Evolutionary conservation across 345 rosid genomes (phyloP), one percentile per base, ranked within the genome.

Genomic region (Gossypium longicalyx): DNA sequence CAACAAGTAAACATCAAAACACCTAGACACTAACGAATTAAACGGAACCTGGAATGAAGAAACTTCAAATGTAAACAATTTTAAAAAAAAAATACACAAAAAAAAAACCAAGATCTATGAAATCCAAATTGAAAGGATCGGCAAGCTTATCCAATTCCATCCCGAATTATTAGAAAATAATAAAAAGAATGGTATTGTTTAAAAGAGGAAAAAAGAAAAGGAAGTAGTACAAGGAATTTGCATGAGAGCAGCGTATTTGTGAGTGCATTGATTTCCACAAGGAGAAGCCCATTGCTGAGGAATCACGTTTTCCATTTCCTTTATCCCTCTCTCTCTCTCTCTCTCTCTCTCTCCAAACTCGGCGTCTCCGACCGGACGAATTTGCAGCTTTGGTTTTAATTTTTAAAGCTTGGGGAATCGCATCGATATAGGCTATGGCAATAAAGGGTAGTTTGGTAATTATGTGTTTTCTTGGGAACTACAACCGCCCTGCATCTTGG

Each of bases 201-300:
- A 5, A 59, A 45, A 19, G 60, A 1, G 65, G 45, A 23, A 62
- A 66, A 3, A 7, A 41, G 3, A 29, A n/a, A 58, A 66, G 7
- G 29, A 57, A 7, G 20, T 44, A 52, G 61, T 79, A 95, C 99
- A 93, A 8, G 98, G 97, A 79, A 95, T 88, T 86, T 95, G 98
- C 68, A 80, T 86, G 61, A 91, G 92, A 52, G 96, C 81, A 10
- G 98, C 85, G 66, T 82, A 95, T 87, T 90, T 95, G 72, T 81
- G 80, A 75, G 99, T 95, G 87, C 99, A 95, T 56, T 83, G 80
- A 67, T 60, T 83, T 71, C 96, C 89, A 72, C 98, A 95, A n/a
- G 97, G 94, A 64, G 88, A 85, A 58, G 87, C 77, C 99, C 99
- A 95, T 83, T 90, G 89, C 74, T 86, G 89, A 17, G 96, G 97